A percentile compares a stretch with the other conserved stretches of the same genome.
Conservation (phyloP, 495 filamentous ascomycete genomes). For the Aspergillus saccharolyticus region DNA sequence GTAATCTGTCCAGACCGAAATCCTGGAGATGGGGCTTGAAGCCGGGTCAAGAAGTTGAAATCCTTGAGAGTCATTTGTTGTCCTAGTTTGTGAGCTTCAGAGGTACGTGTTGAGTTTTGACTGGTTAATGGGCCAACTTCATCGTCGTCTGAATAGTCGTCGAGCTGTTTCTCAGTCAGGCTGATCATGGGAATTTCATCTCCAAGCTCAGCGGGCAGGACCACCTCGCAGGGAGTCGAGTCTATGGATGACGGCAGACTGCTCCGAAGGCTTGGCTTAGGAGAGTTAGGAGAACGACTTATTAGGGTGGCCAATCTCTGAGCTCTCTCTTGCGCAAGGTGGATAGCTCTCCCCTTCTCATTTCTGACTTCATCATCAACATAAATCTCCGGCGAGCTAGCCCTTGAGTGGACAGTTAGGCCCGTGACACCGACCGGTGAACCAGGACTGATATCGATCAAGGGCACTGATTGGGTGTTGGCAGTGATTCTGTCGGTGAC, state of each 20-base stretch:
- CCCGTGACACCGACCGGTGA: conserved; percentile 31
- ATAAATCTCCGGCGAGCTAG: conserved; percentile 23
- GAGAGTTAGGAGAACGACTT: conserved; percentile 30
- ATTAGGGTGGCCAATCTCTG: conserved; percentile 35
- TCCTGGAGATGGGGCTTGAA: conserved; percentile 35
- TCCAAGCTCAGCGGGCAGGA: conserved; percentile 28
- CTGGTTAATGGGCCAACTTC: conserved; percentile 29
- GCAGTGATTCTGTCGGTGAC: conserved; percentile 23
- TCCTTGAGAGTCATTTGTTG: conserved; percentile 40
- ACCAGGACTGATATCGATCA: conserved; percentile 27
- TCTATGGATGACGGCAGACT: conserved; percentile 29
- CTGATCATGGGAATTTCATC: conserved; percentile 40
- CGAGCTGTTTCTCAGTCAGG: conserved; percentile 32
- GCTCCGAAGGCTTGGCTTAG: conserved; percentile 24
- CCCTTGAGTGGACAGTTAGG: conserved; percentile 27
- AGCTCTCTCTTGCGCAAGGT: conserved; percentile 31
- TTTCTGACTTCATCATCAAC: conserved; percentile 33
- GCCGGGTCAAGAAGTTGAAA: conserved; percentile 31
- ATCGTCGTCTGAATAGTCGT: conserved; percentile 33
- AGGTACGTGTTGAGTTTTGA: conserved; percentile 26
- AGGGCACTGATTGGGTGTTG: conserved; percentile 22
- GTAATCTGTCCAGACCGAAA: conserved; percentile 55
- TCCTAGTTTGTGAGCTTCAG: conserved; percentile 32
- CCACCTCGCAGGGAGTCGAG: conserved; percentile 29
- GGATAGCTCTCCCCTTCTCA: conserved; percentile 37